Conservation (phyloP, 2,329 filamentous ascomycete genomes). For the Sporothrix dimorphospora region DNA sequence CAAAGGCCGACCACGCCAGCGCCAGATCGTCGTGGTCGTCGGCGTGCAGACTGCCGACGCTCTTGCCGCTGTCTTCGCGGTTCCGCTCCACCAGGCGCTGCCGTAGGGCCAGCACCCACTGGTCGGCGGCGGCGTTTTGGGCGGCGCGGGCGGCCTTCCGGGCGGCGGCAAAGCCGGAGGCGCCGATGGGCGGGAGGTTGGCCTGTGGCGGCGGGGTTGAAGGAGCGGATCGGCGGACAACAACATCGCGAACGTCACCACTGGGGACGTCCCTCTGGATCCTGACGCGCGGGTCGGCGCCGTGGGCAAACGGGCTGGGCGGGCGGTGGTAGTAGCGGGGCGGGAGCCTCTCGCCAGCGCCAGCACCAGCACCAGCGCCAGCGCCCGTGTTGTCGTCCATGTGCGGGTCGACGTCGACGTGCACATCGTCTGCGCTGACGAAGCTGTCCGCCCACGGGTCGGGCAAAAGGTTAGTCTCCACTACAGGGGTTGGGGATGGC, state of each 20-base stretch:
- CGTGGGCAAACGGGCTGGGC: neutral
- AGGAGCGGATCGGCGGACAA: neutral
- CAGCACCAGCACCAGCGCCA: neutral
- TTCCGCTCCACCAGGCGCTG: constrained; percentile 6
- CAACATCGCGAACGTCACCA: neutral
- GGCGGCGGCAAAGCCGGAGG: constrained; percentile 15
- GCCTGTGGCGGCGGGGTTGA: neutral
- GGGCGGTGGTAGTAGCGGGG: neutral
- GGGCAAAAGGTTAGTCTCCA: neutral
- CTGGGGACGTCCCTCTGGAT: neutral
- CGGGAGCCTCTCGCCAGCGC: neutral
- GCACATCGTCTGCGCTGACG: neutral
- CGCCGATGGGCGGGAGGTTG: neutral
- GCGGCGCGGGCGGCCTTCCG: constrained; percentile 2
- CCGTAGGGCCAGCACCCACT: neutral
- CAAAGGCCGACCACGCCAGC: neutral
- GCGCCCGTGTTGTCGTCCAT: no score
- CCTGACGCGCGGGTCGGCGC: neutral
- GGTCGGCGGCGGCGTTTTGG: neutral
- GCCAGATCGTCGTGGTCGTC: neutral
- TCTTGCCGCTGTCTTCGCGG: neutral
- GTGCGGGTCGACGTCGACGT: no score
- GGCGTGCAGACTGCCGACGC: neutral
- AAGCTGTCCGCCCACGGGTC: neutral
- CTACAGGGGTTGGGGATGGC: neutral